Conservation (phyloP, 805 yeast species). For the Suhomyces sp. region DNA sequence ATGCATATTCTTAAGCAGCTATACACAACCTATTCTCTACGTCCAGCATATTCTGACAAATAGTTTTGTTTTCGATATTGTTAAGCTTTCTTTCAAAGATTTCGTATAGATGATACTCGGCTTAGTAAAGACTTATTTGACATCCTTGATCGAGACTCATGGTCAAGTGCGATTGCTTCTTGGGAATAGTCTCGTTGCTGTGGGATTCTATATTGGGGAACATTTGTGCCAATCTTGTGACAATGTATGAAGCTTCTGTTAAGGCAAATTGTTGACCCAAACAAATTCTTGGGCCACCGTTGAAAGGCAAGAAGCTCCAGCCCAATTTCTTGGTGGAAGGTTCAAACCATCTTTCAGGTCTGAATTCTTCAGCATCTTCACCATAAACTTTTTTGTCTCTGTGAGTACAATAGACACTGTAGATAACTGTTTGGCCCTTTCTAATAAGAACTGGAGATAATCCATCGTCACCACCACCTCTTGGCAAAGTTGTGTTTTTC, state of each 20-base stretch:
- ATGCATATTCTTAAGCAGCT: not conserved
- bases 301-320: slow-evolving; percentile 37
- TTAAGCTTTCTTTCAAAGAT: not conserved
- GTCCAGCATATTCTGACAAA: not conserved
- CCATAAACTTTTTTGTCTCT: slow-evolving; percentile 25
- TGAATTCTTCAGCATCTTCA: slow-evolving; percentile 30
- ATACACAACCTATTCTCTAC: not conserved
- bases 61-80: not conserved
- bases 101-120: not conserved
- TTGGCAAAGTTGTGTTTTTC: slow-evolving; percentile 47
- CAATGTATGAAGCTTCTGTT: slow-evolving; percentile 33
- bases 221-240: slow-evolving; percentile 27
- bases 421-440: slow-evolving; percentile 21
- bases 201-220: slow-evolving; percentile 23
- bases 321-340: slow-evolving; percentile 25
- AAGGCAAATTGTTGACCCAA: slow-evolving; percentile 41
- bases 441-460: slow-evolving; percentile 20
- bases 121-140: not conserved
- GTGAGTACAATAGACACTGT: slow-evolving; percentile 20
- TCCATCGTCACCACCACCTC: slow-evolving; percentile 44
- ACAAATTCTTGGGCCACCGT: slow-evolving; percentile 39
- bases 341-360: slow-evolving; percentile 39
- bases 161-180: slow-evolving; percentile 28
- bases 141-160: slow-evolving; percentile 23
- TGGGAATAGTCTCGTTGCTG: slow-evolving; percentile 9